Percentiles rank a stretch among this genome's conserved stretches.
Evolutionary conservation across 257 asterid species (phyloP).

Genomic region (Ophiorrhiza pumila): DNA sequence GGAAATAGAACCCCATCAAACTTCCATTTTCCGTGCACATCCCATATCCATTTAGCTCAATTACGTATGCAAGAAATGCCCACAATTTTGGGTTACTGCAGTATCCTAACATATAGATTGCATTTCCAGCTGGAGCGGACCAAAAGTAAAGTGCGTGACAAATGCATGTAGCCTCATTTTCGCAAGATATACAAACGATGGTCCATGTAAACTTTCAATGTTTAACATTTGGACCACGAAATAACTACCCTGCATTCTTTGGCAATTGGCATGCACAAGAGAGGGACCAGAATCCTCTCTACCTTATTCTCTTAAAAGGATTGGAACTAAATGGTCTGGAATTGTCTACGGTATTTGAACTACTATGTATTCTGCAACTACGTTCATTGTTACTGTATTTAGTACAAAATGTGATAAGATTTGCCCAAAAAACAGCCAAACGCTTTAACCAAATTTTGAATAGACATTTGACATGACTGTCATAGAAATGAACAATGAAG

Average conservation of each 20-base stretch:
- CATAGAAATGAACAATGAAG: no score
- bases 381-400: no score
- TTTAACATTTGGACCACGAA: slow-evolving; percentile 17
- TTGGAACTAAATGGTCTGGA: not conserved
- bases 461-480: no score
- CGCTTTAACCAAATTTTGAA: no score
- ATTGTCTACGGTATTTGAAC: not conserved
- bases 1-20: not conserved
- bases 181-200: not conserved
- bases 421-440: no score
- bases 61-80: not conserved
- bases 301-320: not conserved
- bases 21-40: no score
- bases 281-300: not conserved
- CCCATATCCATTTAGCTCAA: no score
- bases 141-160: not conserved
- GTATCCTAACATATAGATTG: not conserved
- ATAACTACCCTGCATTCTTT: not conserved
- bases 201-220: not conserved
- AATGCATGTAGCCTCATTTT: not conserved
- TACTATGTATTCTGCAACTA: no score
- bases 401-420: no score
- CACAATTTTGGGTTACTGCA: not conserved
- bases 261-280: not conserved
- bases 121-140: not conserved